Conservation (phyloP, 1,284 basidiomycete species). For the Ceraceosorus bombacis region DNA sequence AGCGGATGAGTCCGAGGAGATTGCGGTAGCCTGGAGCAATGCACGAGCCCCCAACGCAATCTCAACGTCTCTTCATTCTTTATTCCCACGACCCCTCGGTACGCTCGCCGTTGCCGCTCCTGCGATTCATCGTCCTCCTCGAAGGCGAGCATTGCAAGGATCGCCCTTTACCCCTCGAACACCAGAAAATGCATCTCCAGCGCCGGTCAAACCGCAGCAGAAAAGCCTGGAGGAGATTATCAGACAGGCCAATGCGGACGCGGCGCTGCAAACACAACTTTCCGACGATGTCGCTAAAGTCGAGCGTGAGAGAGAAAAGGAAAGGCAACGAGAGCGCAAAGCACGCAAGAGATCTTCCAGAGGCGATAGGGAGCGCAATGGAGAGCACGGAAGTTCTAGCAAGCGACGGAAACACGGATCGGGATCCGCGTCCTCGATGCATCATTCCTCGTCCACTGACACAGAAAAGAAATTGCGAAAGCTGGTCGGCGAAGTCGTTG, state of each 20-base stretch:
- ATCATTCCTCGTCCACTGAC: too few species aligned
- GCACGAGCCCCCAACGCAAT: slow-evolving; percentile 33
- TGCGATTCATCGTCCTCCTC: too few species aligned
- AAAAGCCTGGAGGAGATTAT: slow-evolving; percentile 44
- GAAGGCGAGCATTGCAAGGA: neutral
- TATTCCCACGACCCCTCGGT: slow-evolving; percentile 12
- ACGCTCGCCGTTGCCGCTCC: neutral
- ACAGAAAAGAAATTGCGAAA: slow-evolving; percentile 57
- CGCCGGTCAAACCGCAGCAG: slow-evolving; percentile 6
- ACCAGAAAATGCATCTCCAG: neutral
- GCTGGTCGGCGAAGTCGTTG: slow-evolving; percentile 79
- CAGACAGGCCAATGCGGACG: slow-evolving; percentile 39
- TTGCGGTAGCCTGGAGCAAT: slow-evolving; percentile 23
- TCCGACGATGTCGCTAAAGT: slow-evolving; percentile 11
- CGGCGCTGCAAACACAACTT: slow-evolving; percentile 21
- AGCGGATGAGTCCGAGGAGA: slow-evolving; percentile 37
- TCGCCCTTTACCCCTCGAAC: slow-evolving; percentile 13
- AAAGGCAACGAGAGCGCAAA: slow-evolving; percentile 9
- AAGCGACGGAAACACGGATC: too few species aligned
- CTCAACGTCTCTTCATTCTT: slow-evolving; percentile 11
- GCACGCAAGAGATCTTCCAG: slow-evolving; percentile 10
- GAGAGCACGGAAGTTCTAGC: neutral
- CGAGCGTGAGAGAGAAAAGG: slow-evolving; percentile 12
- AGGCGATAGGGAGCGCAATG: slow-evolving; percentile 1
- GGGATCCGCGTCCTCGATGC: too few species aligned